phyloP scores from a whole-genome alignment of 345 rosid species.

The Citrus medica region DNA sequence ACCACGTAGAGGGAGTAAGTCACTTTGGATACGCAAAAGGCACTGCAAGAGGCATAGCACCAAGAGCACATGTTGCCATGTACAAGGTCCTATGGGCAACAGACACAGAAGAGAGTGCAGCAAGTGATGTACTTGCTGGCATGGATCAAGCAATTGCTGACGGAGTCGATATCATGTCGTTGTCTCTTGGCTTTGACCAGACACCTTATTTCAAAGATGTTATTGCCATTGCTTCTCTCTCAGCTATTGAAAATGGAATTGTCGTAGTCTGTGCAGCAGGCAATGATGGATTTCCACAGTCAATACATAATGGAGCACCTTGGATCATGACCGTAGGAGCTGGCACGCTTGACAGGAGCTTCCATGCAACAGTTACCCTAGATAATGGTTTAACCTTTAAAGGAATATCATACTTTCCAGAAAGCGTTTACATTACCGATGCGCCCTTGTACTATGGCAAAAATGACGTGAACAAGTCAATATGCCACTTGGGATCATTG shows the following conservation, averaged over 20 bases:
- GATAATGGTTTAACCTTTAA: constrained; percentile 18
- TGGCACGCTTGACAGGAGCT: constrained; percentile 38
- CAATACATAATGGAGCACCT: constrained; percentile 37
- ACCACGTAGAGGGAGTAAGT: constrained; percentile 12
- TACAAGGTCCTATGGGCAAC: constrained; percentile 30
- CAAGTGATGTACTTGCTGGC: constrained; percentile 58
- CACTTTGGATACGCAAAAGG: constrained; percentile 38
- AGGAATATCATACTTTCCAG: constrained; percentile 35
- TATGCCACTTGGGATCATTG: constrained; percentile 18
- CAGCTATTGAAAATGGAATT: constrained; percentile 51
- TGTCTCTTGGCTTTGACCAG: constrained; percentile 45
- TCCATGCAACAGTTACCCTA: constrained; percentile 24
- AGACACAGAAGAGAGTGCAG: constrained; percentile 19
- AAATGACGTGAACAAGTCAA: constrained; percentile 14
- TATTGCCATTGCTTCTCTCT: constrained; percentile 56
- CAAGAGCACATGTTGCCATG: constrained; percentile 34
- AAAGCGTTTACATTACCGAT: constrained; percentile 19
- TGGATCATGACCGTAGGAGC: constrained; percentile 50
- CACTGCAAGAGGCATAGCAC: constrained; percentile 37
- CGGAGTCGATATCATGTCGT: constrained; percentile 57
- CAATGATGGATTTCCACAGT: constrained; percentile 37
- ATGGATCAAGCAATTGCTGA: constrained; percentile 72
- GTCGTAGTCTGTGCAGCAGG: constrained; percentile 44
- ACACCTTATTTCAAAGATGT: constrained; percentile 30
- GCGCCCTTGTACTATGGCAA: constrained; percentile 28